Base-by-base conservation (phyloP, 495 filamentous ascomycete genomes). In the Annulohypoxylon stygium region DNA sequence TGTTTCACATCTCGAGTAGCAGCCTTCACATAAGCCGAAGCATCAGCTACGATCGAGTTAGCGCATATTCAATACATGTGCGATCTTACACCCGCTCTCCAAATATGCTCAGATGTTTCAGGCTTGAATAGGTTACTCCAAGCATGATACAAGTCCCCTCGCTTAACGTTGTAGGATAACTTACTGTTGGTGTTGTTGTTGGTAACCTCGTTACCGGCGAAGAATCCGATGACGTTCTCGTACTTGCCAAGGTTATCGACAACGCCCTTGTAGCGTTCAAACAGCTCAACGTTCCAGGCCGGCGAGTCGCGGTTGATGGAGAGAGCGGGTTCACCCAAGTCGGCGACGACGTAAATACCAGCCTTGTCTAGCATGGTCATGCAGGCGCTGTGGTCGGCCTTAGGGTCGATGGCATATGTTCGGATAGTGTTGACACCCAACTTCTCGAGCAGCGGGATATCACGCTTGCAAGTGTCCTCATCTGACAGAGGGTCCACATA, bases 171-270 rank as follows among this genome's bases (percentile, higher is more conserved):
- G 14, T 2, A 7, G 20, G 0, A 12, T 10, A 3, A 75, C 76
- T 77, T 67, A 78, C 76, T 98, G 81, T 95, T 97, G 78, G 86
- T 90, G 43, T 86, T 81, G 67, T 88, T 87, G 85, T 98, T 98
- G 74, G 93, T 92, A 65, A 98, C 95, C 81, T 99, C 96, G 80
- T 99, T 98, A 59, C 96, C 96, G 26, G 95, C 93, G 80, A 98
- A 98, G 88, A 98, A 99, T 69, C 96, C 96, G 58, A 99, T 87
- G 48, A 90, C 88, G 81, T 99, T 99, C 80, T 85, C 88, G 82
- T 97, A 98, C 69, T 90, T 83, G 51, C 86, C 82, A 62, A 99
- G 81, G 51, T 88, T 87, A 77, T 99, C 94, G 47, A 99, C 84
- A 33, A 99, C 96, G 12, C 75, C 81, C 68, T 92, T 93, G 84